phyloP scores from a whole-genome alignment of 371 early-diverging fungal genomes.

The Circinella umbellata region DNA sequence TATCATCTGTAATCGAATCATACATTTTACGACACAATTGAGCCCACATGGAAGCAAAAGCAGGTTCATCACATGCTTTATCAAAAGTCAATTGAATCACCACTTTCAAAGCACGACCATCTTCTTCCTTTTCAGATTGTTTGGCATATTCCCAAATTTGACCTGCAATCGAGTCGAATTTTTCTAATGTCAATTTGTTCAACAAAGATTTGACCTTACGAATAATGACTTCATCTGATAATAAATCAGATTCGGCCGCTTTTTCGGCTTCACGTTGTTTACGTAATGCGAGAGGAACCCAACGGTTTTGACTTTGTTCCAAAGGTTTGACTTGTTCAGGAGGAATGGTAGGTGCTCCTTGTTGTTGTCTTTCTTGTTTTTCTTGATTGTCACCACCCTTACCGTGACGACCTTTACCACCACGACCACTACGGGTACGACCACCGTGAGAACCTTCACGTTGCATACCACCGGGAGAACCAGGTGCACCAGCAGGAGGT shows the following conservation, averaged over 20 bases:
- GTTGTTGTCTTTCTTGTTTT: constrained; percentile 28
- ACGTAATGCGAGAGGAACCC: constrained; percentile 68
- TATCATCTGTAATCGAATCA: constrained; percentile 56
- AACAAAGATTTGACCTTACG: constrained; percentile 88
- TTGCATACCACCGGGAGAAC: constrained; percentile 62
- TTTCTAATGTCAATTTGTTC: constrained; percentile 95
- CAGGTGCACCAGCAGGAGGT: constrained; percentile 37
- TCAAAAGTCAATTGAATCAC: constrained; percentile 89
- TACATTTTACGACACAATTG: constrained; percentile 79
- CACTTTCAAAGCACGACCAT: constrained; percentile 73
- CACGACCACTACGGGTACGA: constrained; percentile 57
- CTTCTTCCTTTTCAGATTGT: constrained; percentile 67
- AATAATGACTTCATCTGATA: constrained; percentile 65
- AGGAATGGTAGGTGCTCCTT: constrained; percentile 65
- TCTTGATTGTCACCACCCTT: constrained; percentile 23
- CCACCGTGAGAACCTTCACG: constrained; percentile 57
- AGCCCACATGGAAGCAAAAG: constrained; percentile 91
- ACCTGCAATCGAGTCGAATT: constrained; percentile 84
- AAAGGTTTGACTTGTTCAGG: constrained; percentile 76
- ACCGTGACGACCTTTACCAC: constrained; percentile 56
- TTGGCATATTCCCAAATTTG: constrained; percentile 85
- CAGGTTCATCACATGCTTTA: constrained; percentile 94
- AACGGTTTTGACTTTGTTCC: constrained; percentile 82
- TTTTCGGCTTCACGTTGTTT: constrained; percentile 22
- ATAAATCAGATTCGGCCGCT: constrained; percentile 46